phyloP scores from a whole-genome alignment of 441 rosid genomes.

The Macaranga tanarius region DNA sequence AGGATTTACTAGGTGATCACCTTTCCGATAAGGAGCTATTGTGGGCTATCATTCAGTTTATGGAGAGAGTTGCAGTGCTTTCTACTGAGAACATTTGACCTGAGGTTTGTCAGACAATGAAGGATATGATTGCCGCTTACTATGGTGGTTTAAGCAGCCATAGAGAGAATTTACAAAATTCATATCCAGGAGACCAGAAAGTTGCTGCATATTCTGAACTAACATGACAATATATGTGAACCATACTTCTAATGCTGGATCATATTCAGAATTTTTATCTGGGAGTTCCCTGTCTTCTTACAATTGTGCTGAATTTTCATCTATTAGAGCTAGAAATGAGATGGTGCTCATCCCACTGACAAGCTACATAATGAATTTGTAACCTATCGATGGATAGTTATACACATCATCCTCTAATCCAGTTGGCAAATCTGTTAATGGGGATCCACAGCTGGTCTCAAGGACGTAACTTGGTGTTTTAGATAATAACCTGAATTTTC shows the following conservation, averaged over 20 bases:
- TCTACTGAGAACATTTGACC: neutral
- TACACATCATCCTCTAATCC: conserved; percentile 26
- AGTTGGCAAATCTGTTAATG: conserved; percentile 21
- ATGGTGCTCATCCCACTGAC: conserved; percentile 64
- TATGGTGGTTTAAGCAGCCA: conserved; percentile 30
- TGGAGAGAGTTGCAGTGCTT: conserved; percentile 17
- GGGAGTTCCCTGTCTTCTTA: conserved; percentile 31
- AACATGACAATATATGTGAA: conserved; percentile 24
- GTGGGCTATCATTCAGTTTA: conserved; percentile 14
- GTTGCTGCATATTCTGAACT: conserved; percentile 26
- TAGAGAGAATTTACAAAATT: conserved; percentile 26
- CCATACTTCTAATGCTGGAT: conserved; percentile 35
- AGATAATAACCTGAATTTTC: conserved; percentile 46
- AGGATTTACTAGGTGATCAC: conserved; percentile 10
- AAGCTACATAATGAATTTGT: conserved; percentile 32
- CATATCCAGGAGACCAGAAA: conserved; percentile 36
- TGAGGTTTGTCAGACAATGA: conserved; percentile 3
- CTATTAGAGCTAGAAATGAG: conserved; percentile 41
- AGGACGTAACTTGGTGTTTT: conserved; percentile 30
- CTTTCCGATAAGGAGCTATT: neutral
- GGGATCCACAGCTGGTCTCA: conserved; percentile 25
- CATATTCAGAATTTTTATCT: conserved; percentile 38
- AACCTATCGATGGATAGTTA: conserved; percentile 28
- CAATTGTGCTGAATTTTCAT: conserved; percentile 32
- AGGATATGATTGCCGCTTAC: conserved; percentile 40